Evolutionary conservation across 2,329 filamentous ascomycete species (phyloP).

Genomic region (Cladophialophora chaetospira): DNA sequence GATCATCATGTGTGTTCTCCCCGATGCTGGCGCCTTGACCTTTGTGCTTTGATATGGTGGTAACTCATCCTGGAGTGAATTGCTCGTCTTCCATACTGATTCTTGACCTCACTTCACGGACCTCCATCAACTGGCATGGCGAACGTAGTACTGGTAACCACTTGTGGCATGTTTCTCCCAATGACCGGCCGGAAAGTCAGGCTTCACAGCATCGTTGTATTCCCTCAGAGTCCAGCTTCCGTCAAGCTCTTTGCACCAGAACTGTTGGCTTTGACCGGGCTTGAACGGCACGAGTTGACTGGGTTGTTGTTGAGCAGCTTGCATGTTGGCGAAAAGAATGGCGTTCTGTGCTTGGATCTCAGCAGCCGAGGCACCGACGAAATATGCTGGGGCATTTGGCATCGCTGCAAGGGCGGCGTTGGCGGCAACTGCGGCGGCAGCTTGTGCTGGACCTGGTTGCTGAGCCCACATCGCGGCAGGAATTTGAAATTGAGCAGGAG

Average conservation of each 20-base stretch:
- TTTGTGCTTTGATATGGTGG: neutral
- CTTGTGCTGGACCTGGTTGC: conserved; percentile 25
- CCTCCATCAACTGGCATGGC: conserved; percentile 20
- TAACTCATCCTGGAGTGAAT: neutral
- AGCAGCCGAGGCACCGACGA: conserved; percentile 30
- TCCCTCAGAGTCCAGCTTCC: conserved; percentile 39
- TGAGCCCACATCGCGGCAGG: conserved; percentile 18
- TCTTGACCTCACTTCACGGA: neutral
- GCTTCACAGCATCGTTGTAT: conserved; percentile 29
- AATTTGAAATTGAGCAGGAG: neutral
- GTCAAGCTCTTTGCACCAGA: conserved; percentile 42
- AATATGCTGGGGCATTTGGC: conserved; percentile 32
- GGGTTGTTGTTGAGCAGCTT: conserved; percentile 29
- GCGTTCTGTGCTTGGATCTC: conserved; percentile 38
- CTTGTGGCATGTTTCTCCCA: conserved; percentile 33
- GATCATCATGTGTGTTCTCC: neutral
- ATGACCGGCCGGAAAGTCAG: conserved; percentile 31
- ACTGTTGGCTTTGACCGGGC: conserved; percentile 36
- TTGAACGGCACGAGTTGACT: conserved; percentile 38
- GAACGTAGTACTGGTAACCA: conserved; percentile 33
- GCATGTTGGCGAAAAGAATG: conserved; percentile 32
- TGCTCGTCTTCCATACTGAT: neutral
- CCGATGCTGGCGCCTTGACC: neutral
- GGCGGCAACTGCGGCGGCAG: conserved; percentile 29
- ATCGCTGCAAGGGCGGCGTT: conserved; percentile 29